These are phyloP conservation scores for Mimosa bimucronata DNA, from an alignment of 306 rosid genomes.

Conservation along the genomic window DNA sequence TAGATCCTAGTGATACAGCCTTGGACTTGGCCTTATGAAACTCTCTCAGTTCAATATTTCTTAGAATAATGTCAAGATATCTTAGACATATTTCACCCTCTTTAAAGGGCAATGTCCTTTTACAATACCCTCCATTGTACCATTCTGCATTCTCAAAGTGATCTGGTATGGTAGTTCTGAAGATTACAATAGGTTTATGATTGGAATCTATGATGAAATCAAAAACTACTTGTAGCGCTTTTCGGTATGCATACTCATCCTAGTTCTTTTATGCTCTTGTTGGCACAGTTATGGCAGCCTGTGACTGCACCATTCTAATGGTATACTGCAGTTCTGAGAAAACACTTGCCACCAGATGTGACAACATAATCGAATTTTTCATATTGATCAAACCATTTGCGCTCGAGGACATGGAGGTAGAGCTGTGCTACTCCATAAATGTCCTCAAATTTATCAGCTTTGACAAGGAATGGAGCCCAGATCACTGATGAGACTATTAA, in stretches of 20 bases:
- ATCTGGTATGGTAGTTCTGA: constrained; percentile 81
- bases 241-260: constrained; percentile 65
- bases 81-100: constrained; percentile 49
- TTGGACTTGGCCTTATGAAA: constrained; percentile 46
- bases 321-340: constrained; percentile 72
- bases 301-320: constrained; percentile 51
- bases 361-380: constrained; percentile 52
- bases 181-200: constrained; percentile 57
- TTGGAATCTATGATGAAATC: constrained; percentile 41
- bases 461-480: constrained; percentile 81
- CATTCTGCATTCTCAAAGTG: constrained; percentile 90
- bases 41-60: constrained; percentile 66
- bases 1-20: neutral
- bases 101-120: constrained; percentile 71
- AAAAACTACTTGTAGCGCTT: constrained; percentile 49
- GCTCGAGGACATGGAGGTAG: constrained; percentile 60
- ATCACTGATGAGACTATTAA: constrained; percentile 58
- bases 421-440: constrained; percentile 69
- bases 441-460: constrained; percentile 77
- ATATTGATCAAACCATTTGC: constrained; percentile 62
- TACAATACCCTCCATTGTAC: constrained; percentile 89
- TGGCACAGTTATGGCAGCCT: constrained; percentile 71
- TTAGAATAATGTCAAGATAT: constrained; percentile 52
- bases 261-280: constrained; percentile 66
- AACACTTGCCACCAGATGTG: constrained; percentile 82